Conservation (phyloP, 331 rosid genomes). For the Dryas integrifolia region DNA sequence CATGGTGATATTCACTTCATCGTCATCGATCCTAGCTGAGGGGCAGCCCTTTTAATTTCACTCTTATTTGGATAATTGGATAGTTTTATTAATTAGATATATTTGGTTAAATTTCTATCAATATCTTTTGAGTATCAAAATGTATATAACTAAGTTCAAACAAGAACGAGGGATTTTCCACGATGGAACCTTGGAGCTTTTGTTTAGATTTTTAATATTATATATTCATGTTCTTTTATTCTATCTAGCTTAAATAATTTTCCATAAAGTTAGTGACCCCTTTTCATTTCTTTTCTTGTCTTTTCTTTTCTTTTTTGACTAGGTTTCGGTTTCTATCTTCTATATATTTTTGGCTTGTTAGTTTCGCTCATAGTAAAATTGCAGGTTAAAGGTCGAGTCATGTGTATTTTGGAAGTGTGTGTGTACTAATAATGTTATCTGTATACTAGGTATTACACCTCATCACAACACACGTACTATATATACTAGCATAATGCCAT, state of each 20-base stretch:
- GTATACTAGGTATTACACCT: no score
- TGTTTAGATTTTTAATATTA: slow-evolving; percentile 8
- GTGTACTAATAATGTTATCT: no score
- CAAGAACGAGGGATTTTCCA: not conserved
- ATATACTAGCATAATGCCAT: no score
- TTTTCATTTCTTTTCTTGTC: not conserved
- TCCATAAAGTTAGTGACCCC: not conserved
- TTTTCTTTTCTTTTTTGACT: not conserved
- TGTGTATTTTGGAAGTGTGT: not conserved
- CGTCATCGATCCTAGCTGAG: not conserved
- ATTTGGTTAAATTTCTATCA: not conserved
- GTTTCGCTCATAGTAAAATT: not conserved
- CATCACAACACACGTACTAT: no score
- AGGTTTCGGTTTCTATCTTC: not conserved
- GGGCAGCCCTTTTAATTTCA: not conserved
- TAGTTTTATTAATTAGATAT: slow-evolving; percentile 9
- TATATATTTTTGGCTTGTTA: no score
- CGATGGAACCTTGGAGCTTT: not conserved
- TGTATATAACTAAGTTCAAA: slow-evolving; percentile 22
- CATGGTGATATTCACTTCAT: not conserved
- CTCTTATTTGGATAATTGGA: slow-evolving; percentile 6
- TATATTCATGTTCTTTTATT: slow-evolving; percentile 2
- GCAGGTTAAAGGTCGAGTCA: not conserved
- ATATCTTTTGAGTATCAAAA: slow-evolving; percentile 31
- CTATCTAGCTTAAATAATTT: not conserved